A percentile compares a stretch with the other conserved stretches of the same genome.
phyloP scores from a whole-genome alignment of 169 alveolate species.

The Plasmodium cynomolgi region DNA sequence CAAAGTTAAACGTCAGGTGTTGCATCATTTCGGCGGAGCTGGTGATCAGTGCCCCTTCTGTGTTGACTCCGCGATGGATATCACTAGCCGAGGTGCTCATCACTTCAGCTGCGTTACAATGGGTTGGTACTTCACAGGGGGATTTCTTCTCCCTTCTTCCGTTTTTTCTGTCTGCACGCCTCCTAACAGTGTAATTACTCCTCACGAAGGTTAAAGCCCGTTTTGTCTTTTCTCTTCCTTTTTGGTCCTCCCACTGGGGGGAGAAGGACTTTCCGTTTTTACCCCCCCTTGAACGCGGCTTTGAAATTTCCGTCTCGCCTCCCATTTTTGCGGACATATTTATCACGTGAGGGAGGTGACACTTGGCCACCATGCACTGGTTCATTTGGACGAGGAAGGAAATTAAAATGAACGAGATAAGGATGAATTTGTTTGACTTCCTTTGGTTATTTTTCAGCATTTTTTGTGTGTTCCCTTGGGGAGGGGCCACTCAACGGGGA shows the following conservation, averaged over 20 bases:
- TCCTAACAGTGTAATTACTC: neutral
- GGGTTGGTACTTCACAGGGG: neutral
- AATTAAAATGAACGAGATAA: neutral
- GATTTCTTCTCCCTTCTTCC: neutral
- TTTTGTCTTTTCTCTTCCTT: neutral
- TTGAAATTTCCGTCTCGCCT: neutral
- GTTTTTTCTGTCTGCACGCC: neutral
- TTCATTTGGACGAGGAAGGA: neutral
- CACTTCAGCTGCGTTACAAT: neutral
- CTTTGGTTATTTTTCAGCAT: slow-evolving; percentile 1
- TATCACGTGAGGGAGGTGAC: neutral
- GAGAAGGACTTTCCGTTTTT: neutral
- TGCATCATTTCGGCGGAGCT: slow-evolving; percentile 27
- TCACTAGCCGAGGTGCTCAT: neutral
- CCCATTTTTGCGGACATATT: neutral
- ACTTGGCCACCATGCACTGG: slow-evolving; percentile 8
- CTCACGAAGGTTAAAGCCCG: neutral
- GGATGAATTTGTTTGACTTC: neutral
- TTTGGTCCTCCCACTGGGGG: neutral
- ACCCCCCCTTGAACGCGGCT: neutral
- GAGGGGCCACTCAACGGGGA: neutral
- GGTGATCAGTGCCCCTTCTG: neutral
- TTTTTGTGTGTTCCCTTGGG: slow-evolving; percentile 9
- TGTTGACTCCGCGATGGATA: neutral
- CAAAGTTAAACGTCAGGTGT: slow-evolving; percentile 30